A percentile compares a stretch with the other conserved stretches of the same genome.
These are phyloP conservation scores for Melanopsichium pennsylvanicum DNA, from an alignment of 1,284 basidiomycete species.

Conservation along the genomic window DNA sequence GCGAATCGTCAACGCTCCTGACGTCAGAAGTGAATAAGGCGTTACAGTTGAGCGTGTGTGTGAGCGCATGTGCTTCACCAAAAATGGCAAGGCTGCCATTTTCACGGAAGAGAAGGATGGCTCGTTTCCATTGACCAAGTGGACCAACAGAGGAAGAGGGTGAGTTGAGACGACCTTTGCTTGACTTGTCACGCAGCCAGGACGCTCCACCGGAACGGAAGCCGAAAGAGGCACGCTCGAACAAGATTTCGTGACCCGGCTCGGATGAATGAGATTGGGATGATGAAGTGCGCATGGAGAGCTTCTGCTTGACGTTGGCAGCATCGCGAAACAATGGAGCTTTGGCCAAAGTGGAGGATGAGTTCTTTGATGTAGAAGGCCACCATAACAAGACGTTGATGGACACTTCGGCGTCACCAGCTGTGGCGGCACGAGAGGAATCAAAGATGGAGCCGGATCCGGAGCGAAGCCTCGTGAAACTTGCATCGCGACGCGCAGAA, in stretches of 20 bases:
- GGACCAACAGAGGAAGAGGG: slow-evolving; percentile 22
- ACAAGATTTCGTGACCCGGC: slow-evolving; percentile 13
- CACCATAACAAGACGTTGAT: slow-evolving; percentile 34
- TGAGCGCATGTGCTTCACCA: slow-evolving; percentile 45
- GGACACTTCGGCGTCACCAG: slow-evolving; percentile 26
- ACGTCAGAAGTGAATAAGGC: slow-evolving; percentile 46
- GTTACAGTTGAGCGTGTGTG: slow-evolving; percentile 43
- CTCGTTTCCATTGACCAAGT: slow-evolving; percentile 47
- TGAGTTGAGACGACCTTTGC: slow-evolving; percentile 36
- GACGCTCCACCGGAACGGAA: slow-evolving; percentile 23
- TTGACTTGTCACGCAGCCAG: slow-evolving; percentile 46
- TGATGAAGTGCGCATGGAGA: slow-evolving; percentile 20
- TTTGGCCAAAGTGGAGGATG: slow-evolving; percentile 24
- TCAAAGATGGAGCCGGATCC: slow-evolving; percentile 20
- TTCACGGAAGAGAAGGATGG: slow-evolving; percentile 47
- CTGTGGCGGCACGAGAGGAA: slow-evolving; percentile 1
- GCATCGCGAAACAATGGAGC: slow-evolving; percentile 44
- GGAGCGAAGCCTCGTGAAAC: slow-evolving; percentile 23
- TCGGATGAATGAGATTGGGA: slow-evolving; percentile 12
- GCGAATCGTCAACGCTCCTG: slow-evolving; percentile 48
- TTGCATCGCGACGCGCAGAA: slow-evolving; percentile 3
- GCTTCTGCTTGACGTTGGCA: slow-evolving; percentile 39
- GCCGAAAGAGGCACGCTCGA: slow-evolving; percentile 33
- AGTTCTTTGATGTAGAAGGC: slow-evolving; percentile 22
- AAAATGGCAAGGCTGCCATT: slow-evolving; percentile 46